phyloP scores from a whole-genome alignment of 805 yeast species.

The Yamadazyma ubonensis region DNA sequence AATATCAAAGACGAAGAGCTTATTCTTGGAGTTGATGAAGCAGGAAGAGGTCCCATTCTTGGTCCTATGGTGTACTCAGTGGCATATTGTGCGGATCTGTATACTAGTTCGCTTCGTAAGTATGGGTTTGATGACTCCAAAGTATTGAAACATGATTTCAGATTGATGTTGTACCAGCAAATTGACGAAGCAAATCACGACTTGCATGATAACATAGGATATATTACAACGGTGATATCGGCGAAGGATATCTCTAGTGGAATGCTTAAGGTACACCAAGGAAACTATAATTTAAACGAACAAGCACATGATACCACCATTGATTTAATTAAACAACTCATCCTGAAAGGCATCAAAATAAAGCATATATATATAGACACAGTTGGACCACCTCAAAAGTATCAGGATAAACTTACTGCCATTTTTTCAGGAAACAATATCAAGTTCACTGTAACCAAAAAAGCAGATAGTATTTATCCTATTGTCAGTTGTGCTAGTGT shows the following conservation, averaged over 20 bases:
- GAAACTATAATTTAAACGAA: conserved; percentile 76
- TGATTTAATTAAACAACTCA: conserved; percentile 62
- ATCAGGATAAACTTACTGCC: conserved; percentile 69
- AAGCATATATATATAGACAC: conserved; percentile 86
- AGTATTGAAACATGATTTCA: conserved; percentile 67
- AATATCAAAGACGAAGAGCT: conserved; percentile 31
- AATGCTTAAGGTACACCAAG: conserved; percentile 63
- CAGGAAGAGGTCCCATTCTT: conserved; percentile 96
- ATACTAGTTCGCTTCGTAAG: conserved; percentile 44
- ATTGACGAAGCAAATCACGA: conserved; percentile 51
- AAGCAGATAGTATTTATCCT: conserved; percentile 91
- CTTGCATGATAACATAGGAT: conserved; percentile 65
- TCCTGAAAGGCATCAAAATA: conserved; percentile 61
- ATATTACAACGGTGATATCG: conserved; percentile 82
- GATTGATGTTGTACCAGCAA: conserved; percentile 59
- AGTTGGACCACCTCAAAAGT: conserved; percentile 90
- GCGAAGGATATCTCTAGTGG: conserved; percentile 86
- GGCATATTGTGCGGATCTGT: conserved; percentile 66
- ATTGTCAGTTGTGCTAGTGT: conserved; percentile 93
- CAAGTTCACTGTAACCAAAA: conserved; percentile 81
- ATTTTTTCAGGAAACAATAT: conserved; percentile 59
- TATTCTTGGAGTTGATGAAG: conserved; percentile 92
- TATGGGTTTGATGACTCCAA: conserved; percentile 95
- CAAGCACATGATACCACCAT: conserved; percentile 97
- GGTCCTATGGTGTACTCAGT: conserved; percentile 98